These are phyloP conservation scores for Turritis glabra DNA, from an alignment of 345 rosid genomes.

Conservation along the genomic window DNA sequence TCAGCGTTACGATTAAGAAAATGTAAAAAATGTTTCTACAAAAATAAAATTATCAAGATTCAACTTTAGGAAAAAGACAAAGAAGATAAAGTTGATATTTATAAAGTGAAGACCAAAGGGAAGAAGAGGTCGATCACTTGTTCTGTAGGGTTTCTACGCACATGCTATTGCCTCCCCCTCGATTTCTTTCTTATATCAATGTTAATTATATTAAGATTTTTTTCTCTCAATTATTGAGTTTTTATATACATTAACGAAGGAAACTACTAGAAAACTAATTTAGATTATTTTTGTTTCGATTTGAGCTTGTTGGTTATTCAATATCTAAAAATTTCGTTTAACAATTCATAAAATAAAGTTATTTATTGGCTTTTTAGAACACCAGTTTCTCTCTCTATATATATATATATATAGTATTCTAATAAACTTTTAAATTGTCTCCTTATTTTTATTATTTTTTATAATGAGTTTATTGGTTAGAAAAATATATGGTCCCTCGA, in stretches of 20 bases:
- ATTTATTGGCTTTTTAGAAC: background rate
- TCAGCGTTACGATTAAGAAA: background rate
- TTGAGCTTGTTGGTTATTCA: background rate
- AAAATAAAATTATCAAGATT: background rate
- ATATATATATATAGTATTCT: background rate
- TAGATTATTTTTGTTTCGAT: background rate
- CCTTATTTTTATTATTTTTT: no score
- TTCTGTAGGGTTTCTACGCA: constrained; percentile 34
- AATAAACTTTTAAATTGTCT: background rate
- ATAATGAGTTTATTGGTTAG: background rate
- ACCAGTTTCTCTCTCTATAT: background rate
- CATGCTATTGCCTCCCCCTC: constrained; percentile 34
- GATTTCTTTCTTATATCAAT: background rate
- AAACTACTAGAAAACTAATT: background rate
- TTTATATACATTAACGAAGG: background rate
- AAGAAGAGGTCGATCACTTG: constrained; percentile 23
- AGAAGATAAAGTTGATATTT: constrained; percentile 25
- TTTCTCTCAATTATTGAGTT: background rate
- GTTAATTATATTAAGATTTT: background rate
- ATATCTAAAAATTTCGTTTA: background rate
- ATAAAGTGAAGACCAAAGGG: constrained; percentile 19
- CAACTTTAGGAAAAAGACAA: constrained; percentile 24
- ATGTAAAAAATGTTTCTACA: background rate
- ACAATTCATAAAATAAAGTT: background rate
- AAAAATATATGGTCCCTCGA: constrained; percentile 16